Percentiles rank a stretch among this genome's conserved stretches.
These are phyloP conservation scores for Colletotrichum zoysiae DNA, from an alignment of 2,329 filamentous ascomycete species.

Conservation along the genomic window DNA sequence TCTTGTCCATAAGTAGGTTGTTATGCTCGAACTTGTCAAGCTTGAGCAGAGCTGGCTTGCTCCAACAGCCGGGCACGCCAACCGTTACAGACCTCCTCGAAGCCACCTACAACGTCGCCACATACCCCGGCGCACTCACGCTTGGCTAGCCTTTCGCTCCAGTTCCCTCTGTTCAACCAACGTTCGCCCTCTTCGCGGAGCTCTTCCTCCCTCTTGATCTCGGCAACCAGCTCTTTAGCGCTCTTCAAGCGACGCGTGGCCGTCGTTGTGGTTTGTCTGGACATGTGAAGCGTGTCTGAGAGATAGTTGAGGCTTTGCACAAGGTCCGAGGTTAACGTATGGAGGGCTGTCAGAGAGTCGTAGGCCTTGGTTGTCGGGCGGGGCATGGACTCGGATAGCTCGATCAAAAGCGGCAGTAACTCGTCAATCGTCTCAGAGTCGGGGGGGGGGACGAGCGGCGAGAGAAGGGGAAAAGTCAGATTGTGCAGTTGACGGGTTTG, in stretches of 20 bases:
- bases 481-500: constrained; percentile 82
- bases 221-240: constrained; percentile 86
- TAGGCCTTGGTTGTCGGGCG: constrained; percentile 72
- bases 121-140: constrained; percentile 89
- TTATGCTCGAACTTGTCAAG: constrained; percentile 45
- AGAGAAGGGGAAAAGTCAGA: constrained; percentile 77
- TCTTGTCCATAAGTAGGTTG: not conserved
- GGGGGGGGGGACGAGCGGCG: constrained; percentile 73
- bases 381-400: constrained; percentile 76
- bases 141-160: constrained; percentile 80
- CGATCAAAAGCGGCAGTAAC: constrained; percentile 75
- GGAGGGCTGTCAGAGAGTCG: constrained; percentile 75
- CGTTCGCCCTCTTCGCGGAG: constrained; percentile 83
- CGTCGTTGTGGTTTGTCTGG: constrained; percentile 85
- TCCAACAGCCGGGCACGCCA: constrained; percentile 84
- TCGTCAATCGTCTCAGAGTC: constrained; percentile 75
- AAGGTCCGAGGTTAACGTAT: constrained; percentile 78
- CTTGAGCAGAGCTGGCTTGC: constrained; percentile 65
- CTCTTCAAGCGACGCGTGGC: constrained; percentile 84
- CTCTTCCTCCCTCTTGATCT: constrained; percentile 87
- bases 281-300: constrained; percentile 94
- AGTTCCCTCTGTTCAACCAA: constrained; percentile 86
- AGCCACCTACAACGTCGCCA: constrained; percentile 88
- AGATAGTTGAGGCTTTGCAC: constrained; percentile 86
- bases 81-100: constrained; percentile 88